phyloP scores from a whole-genome alignment of 768 basidiomycete genomes.

The Hypholoma fasciculare region DNA sequence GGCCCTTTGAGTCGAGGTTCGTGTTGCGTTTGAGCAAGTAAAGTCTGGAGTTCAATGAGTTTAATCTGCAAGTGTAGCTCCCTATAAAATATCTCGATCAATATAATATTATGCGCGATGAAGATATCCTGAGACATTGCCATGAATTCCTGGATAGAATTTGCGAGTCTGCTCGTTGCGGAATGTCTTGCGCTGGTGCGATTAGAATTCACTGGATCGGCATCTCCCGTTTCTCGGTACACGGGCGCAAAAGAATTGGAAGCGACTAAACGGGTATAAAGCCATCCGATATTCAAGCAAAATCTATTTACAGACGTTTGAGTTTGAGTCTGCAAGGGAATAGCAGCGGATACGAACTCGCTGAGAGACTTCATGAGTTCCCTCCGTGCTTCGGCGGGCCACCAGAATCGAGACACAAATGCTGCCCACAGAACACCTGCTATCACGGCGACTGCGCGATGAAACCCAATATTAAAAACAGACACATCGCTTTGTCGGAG shows the following conservation, averaged over 20 bases:
- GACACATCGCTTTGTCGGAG: constrained; percentile 60
- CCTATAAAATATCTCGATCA: constrained; percentile 44
- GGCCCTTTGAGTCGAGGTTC: constrained; percentile 96
- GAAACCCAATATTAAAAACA: constrained; percentile 69
- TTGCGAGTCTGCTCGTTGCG: constrained; percentile 46
- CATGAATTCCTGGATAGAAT: constrained; percentile 86
- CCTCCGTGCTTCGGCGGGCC: constrained; percentile 91
- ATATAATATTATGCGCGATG: neutral
- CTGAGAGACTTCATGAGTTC: constrained; percentile 84
- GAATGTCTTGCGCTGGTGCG: constrained; percentile 24
- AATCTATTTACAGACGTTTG: constrained; percentile 52
- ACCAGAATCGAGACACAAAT: constrained; percentile 88
- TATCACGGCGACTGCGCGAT: constrained; percentile 79
- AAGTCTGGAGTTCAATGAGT: constrained; percentile 78
- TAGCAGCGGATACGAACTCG: constrained; percentile 46
- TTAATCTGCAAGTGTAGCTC: constrained; percentile 94
- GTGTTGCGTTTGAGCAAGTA: constrained; percentile 88
- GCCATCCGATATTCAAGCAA: constrained; percentile 90
- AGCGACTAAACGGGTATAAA: constrained; percentile 90
- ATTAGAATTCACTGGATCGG: constrained; percentile 3
- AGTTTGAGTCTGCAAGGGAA: neutral
- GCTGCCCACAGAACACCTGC: constrained; percentile 89
- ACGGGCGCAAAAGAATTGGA: constrained; percentile 77
- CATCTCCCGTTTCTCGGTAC: constrained; percentile 31
- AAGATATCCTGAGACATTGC: constrained; percentile 63